Conservation (phyloP, 495 filamentous ascomycete genomes). For the Staphylotrichum longicolle region DNA sequence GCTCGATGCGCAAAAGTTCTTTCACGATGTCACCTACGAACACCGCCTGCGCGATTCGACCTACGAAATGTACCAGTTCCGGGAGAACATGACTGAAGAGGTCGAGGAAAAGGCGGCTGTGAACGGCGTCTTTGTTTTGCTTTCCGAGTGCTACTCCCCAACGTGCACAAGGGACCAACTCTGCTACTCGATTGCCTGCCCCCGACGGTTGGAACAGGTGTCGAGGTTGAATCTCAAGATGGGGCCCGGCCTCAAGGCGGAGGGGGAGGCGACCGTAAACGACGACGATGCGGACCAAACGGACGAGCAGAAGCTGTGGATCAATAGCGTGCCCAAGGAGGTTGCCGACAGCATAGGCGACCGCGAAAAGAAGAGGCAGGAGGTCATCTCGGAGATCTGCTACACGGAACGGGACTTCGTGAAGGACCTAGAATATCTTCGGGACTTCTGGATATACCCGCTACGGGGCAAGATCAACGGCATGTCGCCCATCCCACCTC, state of each 20-base stretch:
- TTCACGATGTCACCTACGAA: constrained; percentile 98
- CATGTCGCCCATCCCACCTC: constrained; percentile 81
- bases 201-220: constrained; percentile 90
- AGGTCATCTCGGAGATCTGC: constrained; percentile 97
- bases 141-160: constrained; percentile 97
- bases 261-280: constrained; percentile 70
- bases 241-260: constrained; percentile 78
- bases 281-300: constrained; percentile 82
- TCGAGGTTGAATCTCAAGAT: constrained; percentile 88
- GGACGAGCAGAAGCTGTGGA: constrained; percentile 98
- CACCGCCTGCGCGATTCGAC: constrained; percentile 89
- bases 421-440: constrained; percentile 96
- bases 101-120: constrained; percentile 68
- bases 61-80: constrained; percentile 93
- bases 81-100: constrained; percentile 88
- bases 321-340: constrained; percentile 96
- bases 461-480: constrained; percentile 64
- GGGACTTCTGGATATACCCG: constrained; percentile 98
- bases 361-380: constrained; percentile 93
- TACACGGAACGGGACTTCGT: constrained; percentile 99
- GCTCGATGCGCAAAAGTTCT: constrained; percentile 98
- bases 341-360: constrained; percentile 85
- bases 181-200: constrained; percentile 98
- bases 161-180: constrained; percentile 92
- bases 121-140: constrained; percentile 92